Evolutionary conservation across 2,329 filamentous ascomycete species (phyloP).

Genomic region (Ciborinia camelliae): DNA sequence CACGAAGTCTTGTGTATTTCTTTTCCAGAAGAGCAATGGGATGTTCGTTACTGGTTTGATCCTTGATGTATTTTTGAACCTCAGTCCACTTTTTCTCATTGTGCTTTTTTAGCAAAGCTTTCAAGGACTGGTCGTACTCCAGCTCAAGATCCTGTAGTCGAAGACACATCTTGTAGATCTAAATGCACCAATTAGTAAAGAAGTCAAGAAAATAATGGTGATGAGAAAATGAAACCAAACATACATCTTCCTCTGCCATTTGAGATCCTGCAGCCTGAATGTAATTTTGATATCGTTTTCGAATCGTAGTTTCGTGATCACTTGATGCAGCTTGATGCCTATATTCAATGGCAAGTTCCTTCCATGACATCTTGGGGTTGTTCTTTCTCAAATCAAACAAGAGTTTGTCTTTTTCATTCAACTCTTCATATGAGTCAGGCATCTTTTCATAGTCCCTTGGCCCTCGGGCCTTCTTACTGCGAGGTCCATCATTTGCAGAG

Average conservation of each 20-base stretch:
- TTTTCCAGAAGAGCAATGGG: no score
- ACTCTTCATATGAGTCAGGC: not conserved
- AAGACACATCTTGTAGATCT: slow-evolving; percentile 12
- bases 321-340: not conserved
- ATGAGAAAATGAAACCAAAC: not conserved
- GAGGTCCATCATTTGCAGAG: not conserved
- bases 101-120: no score
- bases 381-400: not conserved
- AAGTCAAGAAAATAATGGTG: no score
- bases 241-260: not conserved
- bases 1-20: no score
- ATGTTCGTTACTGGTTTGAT: no score
- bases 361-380: not conserved
- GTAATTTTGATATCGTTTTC: no score
- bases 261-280: not conserved
- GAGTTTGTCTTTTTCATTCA: not conserved
- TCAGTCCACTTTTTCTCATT: no score
- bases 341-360: not conserved
- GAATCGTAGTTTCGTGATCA: not conserved
- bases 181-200: not conserved
- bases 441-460: not conserved
- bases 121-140: no score
- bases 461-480: not conserved
- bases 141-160: no score
- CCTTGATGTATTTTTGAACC: no score